Percentiles rank a stretch among this genome's conserved stretches.
phyloP scores from a whole-genome alignment of 83 land plant genomes.

The Picea engelmannii region DNA sequence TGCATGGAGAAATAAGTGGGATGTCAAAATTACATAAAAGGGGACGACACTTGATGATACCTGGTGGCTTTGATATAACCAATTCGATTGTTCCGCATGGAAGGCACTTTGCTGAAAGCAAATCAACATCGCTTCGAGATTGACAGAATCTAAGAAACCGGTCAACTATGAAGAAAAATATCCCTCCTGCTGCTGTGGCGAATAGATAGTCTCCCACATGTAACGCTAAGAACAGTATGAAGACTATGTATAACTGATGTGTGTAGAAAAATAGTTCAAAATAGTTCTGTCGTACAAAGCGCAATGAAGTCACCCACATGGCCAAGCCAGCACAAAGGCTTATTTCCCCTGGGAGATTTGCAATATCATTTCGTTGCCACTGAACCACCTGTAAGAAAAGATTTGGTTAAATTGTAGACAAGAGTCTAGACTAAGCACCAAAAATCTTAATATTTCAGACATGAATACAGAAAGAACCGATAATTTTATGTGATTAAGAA shows the following conservation, averaged over 20 bases:
- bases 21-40: not conserved
- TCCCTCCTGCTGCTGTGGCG: constrained; percentile 60
- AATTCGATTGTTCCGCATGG: constrained; percentile 91
- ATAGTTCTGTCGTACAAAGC: constrained; percentile 53
- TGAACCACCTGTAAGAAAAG: constrained; percentile 54
- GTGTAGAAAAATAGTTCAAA: constrained; percentile 99
- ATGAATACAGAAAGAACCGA: not conserved
- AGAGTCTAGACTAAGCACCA: not conserved
- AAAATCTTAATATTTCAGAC: not conserved
- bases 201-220: constrained; percentile 89
- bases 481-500: too few relatives aligned
- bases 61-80: constrained; percentile 72
- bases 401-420: not conserved
- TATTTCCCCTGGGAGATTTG: constrained; percentile 85
- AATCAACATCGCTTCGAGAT: constrained; percentile 57
- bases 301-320: constrained; percentile 92
- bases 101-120: constrained; percentile 65
- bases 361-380: constrained; percentile 68
- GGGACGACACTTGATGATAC: constrained; percentile 31
- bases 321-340: constrained; percentile 74
- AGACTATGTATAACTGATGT: constrained; percentile 84
- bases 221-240: constrained; percentile 79
- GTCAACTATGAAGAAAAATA: constrained; percentile 89
- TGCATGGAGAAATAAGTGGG: not conserved
- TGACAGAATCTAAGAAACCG: constrained; percentile 90